These are phyloP conservation scores for Aspergillus sojae DNA, from an alignment of 2,329 filamentous ascomycete genomes.

Conservation along the genomic window DNA sequence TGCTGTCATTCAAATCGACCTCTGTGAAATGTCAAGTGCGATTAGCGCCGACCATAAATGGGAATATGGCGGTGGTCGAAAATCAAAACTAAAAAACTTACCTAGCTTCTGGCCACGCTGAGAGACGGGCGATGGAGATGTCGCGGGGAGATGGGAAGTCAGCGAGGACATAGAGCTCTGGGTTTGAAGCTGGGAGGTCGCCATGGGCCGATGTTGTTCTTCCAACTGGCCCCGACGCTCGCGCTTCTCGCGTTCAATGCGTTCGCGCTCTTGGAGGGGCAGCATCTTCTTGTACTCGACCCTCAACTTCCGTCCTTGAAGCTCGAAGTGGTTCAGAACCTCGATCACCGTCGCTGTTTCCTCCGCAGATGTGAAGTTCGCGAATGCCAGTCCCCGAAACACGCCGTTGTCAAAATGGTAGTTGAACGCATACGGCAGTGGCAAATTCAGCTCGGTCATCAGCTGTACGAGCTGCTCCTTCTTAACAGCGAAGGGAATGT, in stretches of 20 bases:
- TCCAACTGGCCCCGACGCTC: slow-evolving; percentile 94
- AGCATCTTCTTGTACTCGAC: slow-evolving; percentile 99
- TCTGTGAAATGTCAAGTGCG: slow-evolving; percentile 51
- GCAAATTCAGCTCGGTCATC: slow-evolving; percentile 92
- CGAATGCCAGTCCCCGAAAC: slow-evolving; percentile 93
- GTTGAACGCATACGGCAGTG: slow-evolving; percentile 97
- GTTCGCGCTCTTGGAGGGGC: slow-evolving; percentile 87
- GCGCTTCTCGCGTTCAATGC: slow-evolving; percentile 95
- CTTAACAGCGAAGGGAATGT: slow-evolving; percentile 97
- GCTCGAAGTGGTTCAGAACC: slow-evolving; percentile 90
- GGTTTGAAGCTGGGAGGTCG: slow-evolving; percentile 68
- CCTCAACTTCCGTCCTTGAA: slow-evolving; percentile 89
- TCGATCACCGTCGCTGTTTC: slow-evolving; percentile 93
- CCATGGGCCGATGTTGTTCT: slow-evolving; percentile 85
- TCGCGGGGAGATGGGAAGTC: slow-evolving; percentile 63
- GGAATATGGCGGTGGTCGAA: background rate
- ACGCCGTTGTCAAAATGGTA: slow-evolving; percentile 99
- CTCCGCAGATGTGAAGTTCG: slow-evolving; percentile 94
- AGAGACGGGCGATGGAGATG: slow-evolving; percentile 69
- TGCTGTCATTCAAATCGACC: slow-evolving; percentile 88
- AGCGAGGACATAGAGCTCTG: slow-evolving; percentile 87
- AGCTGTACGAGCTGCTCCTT: slow-evolving; percentile 91
- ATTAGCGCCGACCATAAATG: slow-evolving; percentile 7
- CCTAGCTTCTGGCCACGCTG: slow-evolving; percentile 48
- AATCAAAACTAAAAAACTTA: slow-evolving; percentile 22